phyloP scores from a whole-genome alignment of 2,329 filamentous ascomycete species.

The Penicillium psychrosexuale region DNA sequence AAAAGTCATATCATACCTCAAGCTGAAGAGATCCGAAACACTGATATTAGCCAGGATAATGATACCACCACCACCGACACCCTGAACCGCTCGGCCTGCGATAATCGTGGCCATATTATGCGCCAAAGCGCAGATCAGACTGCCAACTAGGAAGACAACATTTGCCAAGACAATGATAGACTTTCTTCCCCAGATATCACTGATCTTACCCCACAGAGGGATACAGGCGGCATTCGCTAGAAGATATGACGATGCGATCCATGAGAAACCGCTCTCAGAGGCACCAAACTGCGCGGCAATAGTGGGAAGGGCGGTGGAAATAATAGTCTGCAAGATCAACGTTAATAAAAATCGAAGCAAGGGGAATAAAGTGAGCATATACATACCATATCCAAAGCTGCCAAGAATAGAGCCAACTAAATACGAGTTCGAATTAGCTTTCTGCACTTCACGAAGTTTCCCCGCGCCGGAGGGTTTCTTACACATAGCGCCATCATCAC shows the following conservation, averaged over 20 bases:
- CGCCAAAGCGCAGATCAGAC: slow-evolving; percentile 58
- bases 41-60: slow-evolving; percentile 63
- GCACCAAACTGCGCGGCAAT: slow-evolving; percentile 45
- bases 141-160: slow-evolving; percentile 60
- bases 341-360: slow-evolving; percentile 2
- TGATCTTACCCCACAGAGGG: slow-evolving; percentile 61
- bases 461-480: slow-evolving; percentile 14
- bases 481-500: slow-evolving; percentile 45
- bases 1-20: slow-evolving; percentile 42
- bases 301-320: slow-evolving; percentile 46
- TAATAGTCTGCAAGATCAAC: slow-evolving; percentile 35
- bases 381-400: slow-evolving; percentile 56
- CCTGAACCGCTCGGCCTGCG: slow-evolving; percentile 60
- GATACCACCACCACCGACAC: slow-evolving; percentile 61
- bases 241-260: slow-evolving; percentile 49
- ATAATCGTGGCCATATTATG: slow-evolving; percentile 62
- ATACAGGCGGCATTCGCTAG: slow-evolving; percentile 49
- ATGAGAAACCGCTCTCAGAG: slow-evolving; percentile 46
- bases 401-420: slow-evolving; percentile 57
- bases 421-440: slow-evolving; percentile 11
- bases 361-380: background rate
- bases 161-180: slow-evolving; percentile 60
- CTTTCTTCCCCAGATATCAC: slow-evolving; percentile 67
- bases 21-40: slow-evolving; percentile 62
- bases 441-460: background rate